Evolutionary conservation across 495 filamentous ascomycete species (phyloP).

Genomic region (Ramalina intermedia): DNA sequence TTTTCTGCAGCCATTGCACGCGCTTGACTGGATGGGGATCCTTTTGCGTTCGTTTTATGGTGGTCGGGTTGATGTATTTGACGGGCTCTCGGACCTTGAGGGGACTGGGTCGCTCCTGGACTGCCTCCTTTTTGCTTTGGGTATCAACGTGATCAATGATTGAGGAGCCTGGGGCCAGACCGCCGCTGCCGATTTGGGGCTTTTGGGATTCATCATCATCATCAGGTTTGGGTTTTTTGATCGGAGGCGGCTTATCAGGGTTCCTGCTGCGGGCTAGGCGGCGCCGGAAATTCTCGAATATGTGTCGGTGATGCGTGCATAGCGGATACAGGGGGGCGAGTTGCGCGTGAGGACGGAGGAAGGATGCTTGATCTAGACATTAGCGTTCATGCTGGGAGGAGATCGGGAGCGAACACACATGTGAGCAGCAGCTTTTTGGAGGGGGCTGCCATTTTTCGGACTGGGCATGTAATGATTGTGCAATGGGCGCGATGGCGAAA

Average conservation of each 20-base stretch:
- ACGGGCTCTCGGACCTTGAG: neutral
- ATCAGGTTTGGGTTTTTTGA: too few species aligned
- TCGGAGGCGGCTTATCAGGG: too few species aligned
- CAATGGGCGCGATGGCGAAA: too few species aligned
- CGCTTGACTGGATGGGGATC: slow-evolving; percentile 54
- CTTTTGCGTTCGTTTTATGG: slow-evolving; percentile 23
- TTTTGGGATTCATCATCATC: too few species aligned
- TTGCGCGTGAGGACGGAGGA: neutral
- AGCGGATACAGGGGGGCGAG: neutral
- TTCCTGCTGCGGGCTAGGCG: too few species aligned
- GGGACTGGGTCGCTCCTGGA: neutral
- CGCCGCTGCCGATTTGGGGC: slow-evolving; percentile 13
- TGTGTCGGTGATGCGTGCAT: neutral
- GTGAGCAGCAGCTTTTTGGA: too few species aligned
- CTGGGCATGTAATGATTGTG: too few species aligned
- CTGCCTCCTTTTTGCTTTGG: too few species aligned
- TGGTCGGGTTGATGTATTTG: neutral
- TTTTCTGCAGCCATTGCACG: slow-evolving; percentile 64
- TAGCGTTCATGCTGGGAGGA: too few species aligned
- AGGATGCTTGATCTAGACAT: neutral
- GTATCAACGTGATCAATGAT: slow-evolving; percentile 31
- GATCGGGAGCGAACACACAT: too few species aligned
- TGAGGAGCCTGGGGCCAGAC: slow-evolving; percentile 38
- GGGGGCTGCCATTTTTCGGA: too few species aligned
- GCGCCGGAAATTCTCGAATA: neutral